A percentile compares a stretch with the other conserved stretches of the same genome.
These are phyloP conservation scores for Camillea tinctor DNA, from an alignment of 2,329 filamentous ascomycete species.

Conservation along the genomic window DNA sequence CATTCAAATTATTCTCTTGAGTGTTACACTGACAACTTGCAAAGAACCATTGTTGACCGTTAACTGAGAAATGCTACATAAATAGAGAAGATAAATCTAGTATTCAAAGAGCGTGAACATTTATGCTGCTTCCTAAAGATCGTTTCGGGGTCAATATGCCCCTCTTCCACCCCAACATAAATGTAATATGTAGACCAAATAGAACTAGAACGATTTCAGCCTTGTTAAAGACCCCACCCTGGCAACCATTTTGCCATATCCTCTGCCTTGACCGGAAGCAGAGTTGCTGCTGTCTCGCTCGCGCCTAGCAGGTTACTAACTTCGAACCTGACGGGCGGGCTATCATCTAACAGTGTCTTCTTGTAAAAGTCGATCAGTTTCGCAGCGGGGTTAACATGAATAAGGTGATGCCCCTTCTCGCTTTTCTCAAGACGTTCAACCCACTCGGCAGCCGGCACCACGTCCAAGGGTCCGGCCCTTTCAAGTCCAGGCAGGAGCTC, in stretches of 20 bases:
- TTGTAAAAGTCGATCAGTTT: slow-evolving; percentile 20
- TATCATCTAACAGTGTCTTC: slow-evolving; percentile 5
- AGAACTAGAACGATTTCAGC: background rate
- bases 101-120: no score
- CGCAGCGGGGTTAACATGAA: slow-evolving; percentile 13
- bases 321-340: background rate
- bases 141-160: no score
- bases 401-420: background rate
- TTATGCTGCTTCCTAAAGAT: no score
- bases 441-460: slow-evolving; percentile 12
- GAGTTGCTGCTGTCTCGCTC: background rate
- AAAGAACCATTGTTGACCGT: no score
- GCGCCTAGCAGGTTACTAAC: background rate
- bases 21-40: no score
- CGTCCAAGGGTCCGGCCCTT: slow-evolving; percentile 2
- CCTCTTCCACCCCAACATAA: no score
- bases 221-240: background rate
- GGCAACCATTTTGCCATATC: background rate
- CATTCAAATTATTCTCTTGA: no score
- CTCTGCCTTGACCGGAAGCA: background rate
- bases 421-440: slow-evolving; percentile 11
- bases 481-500: slow-evolving; percentile 11
- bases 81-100: no score
- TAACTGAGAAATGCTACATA: no score
- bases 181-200: no score